Percentiles rank a stretch among this genome's conserved stretches.
phyloP scores from a whole-genome alignment of 225 moss, liverwort and hornwort genomes.

The Neckera pumila region DNA sequence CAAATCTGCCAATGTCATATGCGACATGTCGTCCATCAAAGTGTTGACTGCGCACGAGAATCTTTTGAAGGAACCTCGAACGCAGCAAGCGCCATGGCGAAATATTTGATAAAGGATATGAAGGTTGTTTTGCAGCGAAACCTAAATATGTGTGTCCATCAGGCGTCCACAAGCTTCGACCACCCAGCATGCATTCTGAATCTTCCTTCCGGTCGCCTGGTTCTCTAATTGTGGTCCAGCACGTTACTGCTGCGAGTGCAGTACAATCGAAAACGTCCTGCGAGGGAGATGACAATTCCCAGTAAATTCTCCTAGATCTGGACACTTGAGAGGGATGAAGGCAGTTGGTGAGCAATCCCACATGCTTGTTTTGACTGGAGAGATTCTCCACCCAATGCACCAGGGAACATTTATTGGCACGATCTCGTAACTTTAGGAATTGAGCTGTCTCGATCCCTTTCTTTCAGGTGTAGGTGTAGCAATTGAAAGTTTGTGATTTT shows the following conservation, averaged over 20 bases:
- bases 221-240: background rate
- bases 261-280: background rate
- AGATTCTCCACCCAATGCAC: background rate
- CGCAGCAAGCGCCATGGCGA: background rate
- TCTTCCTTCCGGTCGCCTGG: background rate
- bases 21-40: background rate
- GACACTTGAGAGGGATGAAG: too few relatives aligned
- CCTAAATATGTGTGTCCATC: background rate
- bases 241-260: background rate
- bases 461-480: background rate
- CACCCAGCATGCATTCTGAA: background rate
- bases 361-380: background rate
- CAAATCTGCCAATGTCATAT: background rate
- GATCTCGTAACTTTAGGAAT: background rate
- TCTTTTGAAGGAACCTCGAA: background rate
- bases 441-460: too few relatives aligned
- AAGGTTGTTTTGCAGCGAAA: background rate
- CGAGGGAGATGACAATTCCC: background rate
- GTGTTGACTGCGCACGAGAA: background rate
- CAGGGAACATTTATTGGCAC: background rate
- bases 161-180: background rate
- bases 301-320: background rate
- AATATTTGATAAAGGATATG: background rate
- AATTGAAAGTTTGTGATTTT: background rate
- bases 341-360: background rate